Base-by-base conservation (phyloP, 108 stramenopile species). In the Nannochloropsis gaditana region DNA sequence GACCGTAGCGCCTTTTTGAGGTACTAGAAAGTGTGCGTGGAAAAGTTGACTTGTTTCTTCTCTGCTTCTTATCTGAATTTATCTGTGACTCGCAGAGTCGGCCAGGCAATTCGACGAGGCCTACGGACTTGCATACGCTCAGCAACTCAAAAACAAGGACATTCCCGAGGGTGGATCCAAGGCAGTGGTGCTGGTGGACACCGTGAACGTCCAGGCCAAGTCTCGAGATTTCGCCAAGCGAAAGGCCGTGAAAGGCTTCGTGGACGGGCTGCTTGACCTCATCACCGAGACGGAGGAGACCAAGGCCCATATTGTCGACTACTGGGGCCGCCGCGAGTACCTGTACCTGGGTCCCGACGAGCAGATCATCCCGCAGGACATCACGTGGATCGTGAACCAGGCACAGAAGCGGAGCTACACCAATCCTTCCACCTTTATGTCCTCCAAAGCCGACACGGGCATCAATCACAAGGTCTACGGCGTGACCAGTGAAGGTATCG, bases 81-180 rank as follows among this genome's bases (percentile, higher is more conserved):
- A 31, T 31, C 31, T 31, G 31, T 31, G 31, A 31, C 31, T 95
- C 15, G 83, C 97, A 44, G 98, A 97, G 87, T 93, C 94, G 21
- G 94, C 95, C 0, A 93, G 94, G 42, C 97, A 97, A 83, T 97
- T 94, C 87, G 96, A 96, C 80, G 98, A 99, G 86, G 95, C 94
- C 84, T 97, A 96, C 84, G 95, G 94, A 9, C 86, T 99, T 81
- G 95, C 96, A 9, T 96, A 92, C 84, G 94, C 97, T 5, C 97
- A 97, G 84, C 97, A 97, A 88, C 92, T 96, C 42, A 97, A 97
- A 90, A 97, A 97, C 91, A 97, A 97, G 90, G 97, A 97, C 89
- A 97, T 98, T 89, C 97, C 98, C 15, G 98, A 99, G 91, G 98
- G 98, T 17, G 98, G 98, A n/a, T 92, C 94, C 82, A 97, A 99